Base-by-base conservation (phyloP, 768 basidiomycete genomes). In the Hebeloma cylindrosporum region DNA sequence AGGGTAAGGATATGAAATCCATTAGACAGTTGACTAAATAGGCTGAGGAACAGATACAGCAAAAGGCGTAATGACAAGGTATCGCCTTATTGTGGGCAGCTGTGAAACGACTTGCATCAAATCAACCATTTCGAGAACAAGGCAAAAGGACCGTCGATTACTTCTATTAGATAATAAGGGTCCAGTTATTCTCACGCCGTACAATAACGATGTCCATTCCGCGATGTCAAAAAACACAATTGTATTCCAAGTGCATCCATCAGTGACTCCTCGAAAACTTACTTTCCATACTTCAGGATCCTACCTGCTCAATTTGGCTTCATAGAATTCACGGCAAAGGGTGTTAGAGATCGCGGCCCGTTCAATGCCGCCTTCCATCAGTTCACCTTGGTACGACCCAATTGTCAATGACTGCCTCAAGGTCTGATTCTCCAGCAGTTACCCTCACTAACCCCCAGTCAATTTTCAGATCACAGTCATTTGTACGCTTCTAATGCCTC, bases 21-120 rank as follows among this genome's bases (percentile, higher is more conserved):
- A 45, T n/a, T 50, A 30, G n/a, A 5, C 27, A 9, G 39, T 32
- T 22, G 18, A 36, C 43, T 45, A 48, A 52, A 42, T 40, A 44
- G 37, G 46, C 35, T 4, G 53, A 52, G 17, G 21, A 43, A 23
- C 32, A 30, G 46, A 42, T 42, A 25, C 33, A 48, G 43, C 39
- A 30, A 43, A 45, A 33, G 40, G 8, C 32, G 28, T 10, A 29
- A 39, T 38, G 25, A 50, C 48, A 43, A 50, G 31, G 17, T 3
- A 45, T 10, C 40, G 32, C n/a, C 47, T 34, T 45, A 51, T 51
- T 51, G 53, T 54, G 53, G 42, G 18, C 22, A 6, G 33, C n/a
- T n/a, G n/a, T n/a, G n/a, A n/a, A n/a, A n/a, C n/a, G n/a, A n/a
- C n/a, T n/a, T n/a, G n/a, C n/a, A n/a, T n/a, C n/a, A n/a, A n/a